Percentiles rank a stretch among this genome's conserved stretches.
Conservation (phyloP, 2,329 filamentous ascomycete genomes). For the Aspergillus felis region DNA sequence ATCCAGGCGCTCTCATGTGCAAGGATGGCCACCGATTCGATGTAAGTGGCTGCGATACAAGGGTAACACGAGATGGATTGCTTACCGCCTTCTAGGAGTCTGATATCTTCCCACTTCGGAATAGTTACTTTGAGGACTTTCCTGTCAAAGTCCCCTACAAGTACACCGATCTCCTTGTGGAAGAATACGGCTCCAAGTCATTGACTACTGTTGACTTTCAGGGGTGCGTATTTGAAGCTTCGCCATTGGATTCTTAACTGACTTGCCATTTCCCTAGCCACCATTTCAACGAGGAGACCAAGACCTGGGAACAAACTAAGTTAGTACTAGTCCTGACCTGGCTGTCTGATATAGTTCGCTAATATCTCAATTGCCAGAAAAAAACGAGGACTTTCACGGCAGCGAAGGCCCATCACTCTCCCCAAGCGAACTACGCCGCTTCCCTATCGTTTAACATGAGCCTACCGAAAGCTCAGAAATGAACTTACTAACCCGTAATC, state of each 20-base stretch:
- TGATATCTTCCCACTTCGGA: constrained; percentile 56
- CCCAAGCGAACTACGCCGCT: constrained; percentile 10
- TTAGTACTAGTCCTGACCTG: constrained; percentile 3
- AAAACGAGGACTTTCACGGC: constrained; percentile 6
- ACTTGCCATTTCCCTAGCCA: constrained; percentile 21
- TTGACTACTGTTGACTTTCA: constrained; percentile 47
- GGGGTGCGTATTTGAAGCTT: constrained; percentile 24
- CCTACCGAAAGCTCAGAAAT: not conserved
- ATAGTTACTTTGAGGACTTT: constrained; percentile 51
- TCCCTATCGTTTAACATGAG: not conserved
- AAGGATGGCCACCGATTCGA: constrained; percentile 56
- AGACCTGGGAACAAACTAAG: constrained; percentile 26
- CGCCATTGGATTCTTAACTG: not conserved
- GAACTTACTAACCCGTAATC: not conserved
- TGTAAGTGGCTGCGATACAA: constrained; percentile 21
- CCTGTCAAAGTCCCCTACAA: constrained; percentile 54
- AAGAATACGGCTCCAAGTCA: constrained; percentile 52
- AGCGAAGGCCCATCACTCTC: not conserved
- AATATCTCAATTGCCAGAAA: not conserved
- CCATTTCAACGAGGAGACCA: constrained; percentile 29
- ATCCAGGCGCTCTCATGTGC: constrained; percentile 47
- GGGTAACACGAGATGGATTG: not conserved
- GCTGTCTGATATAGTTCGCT: not conserved
- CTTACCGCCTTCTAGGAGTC: constrained; percentile 31
- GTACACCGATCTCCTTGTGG: constrained; percentile 51